phyloP scores from a whole-genome alignment of 805 yeast species.

The Wickerhamomyces bisporus region DNA sequence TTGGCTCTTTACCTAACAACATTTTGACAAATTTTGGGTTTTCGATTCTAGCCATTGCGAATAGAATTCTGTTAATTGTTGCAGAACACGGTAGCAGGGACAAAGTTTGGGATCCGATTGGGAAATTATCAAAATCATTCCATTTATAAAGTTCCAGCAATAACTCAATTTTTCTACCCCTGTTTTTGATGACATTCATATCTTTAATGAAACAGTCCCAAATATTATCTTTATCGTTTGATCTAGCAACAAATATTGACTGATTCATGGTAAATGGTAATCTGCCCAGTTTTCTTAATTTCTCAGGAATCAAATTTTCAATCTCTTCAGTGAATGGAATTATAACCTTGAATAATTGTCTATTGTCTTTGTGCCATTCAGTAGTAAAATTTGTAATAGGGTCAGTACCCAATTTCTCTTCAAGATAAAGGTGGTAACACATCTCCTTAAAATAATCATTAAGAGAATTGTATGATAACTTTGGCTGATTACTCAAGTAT shows the following conservation, averaged over 20 bases:
- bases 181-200: constrained; percentile 26
- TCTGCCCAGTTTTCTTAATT: constrained; percentile 47
- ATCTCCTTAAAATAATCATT: constrained; percentile 51
- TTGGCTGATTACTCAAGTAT: constrained; percentile 29
- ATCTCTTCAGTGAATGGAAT: constrained; percentile 44
- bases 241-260: constrained; percentile 45
- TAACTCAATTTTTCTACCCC: constrained; percentile 34
- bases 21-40: constrained; percentile 48
- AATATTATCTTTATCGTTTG: constrained; percentile 42
- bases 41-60: constrained; percentile 58
- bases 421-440: constrained; percentile 57
- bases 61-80: constrained; percentile 56
- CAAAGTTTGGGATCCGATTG: constrained; percentile 34
- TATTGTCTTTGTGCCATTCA: constrained; percentile 46
- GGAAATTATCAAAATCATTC: constrained; percentile 47
- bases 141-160: constrained; percentile 51
- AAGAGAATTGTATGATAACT: constrained; percentile 43
- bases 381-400: constrained; percentile 44
- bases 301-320: constrained; percentile 44
- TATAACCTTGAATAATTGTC: constrained; percentile 35
- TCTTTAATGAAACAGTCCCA: constrained; percentile 60
- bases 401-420: constrained; percentile 47
- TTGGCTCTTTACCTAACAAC: constrained; percentile 50
- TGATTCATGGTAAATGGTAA: constrained; percentile 57
- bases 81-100: constrained; percentile 56